Base-by-base conservation (phyloP, 1,284 basidiomycete genomes). In the Trametes sp. region DNA sequence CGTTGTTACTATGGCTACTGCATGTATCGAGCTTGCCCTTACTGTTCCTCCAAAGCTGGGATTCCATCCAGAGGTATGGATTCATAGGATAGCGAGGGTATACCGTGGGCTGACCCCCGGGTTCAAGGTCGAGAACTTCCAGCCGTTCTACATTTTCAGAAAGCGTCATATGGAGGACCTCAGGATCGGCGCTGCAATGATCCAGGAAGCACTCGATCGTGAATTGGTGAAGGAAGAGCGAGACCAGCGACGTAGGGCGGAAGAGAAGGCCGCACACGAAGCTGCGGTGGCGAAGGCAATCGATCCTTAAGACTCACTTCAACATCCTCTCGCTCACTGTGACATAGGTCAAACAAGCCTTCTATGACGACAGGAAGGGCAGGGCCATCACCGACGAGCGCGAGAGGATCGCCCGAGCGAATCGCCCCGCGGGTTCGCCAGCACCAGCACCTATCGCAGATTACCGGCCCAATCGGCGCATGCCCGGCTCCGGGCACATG, bases 301-400 rank as follows among this genome's bases (percentile, higher is more conserved):
- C n/a, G n/a, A n/a, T n/a, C n/a, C n/a, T n/a, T n/a, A n/a, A n/a
- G n/a, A n/a, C n/a, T n/a, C n/a, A n/a, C n/a, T n/a, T n/a, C n/a
- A n/a, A n/a, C n/a, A n/a, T n/a, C n/a, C 10, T 35, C 16, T 16
- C n/a, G 21, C 23, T 26, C 28, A 14, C 21, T 48, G 8, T 35
- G 9, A 35, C 24, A 36, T 23, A 93, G 92, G 85, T 90, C 16
- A 90, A 87, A 72, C 74, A 90, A 46, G 87, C 88, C 1, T 92
- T 85, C 72, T 81, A 92, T 70, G 92, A 94, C 59, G 91, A 94
- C 72, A 82, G 92, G 51, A 86, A 81, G 72, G 75, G 78, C 4
- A 87, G 86, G 70, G 73, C 76, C 67, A 61, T 83, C 62, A 75
- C 74, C 7, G 86, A 90, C 63, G 79, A 87, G 70, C 80, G 84